Evolutionary conservation across 805 yeast genomes (phyloP), one percentile per base, ranked within the genome.

Genomic region (Cyberlindnera xylosilytica): DNA sequence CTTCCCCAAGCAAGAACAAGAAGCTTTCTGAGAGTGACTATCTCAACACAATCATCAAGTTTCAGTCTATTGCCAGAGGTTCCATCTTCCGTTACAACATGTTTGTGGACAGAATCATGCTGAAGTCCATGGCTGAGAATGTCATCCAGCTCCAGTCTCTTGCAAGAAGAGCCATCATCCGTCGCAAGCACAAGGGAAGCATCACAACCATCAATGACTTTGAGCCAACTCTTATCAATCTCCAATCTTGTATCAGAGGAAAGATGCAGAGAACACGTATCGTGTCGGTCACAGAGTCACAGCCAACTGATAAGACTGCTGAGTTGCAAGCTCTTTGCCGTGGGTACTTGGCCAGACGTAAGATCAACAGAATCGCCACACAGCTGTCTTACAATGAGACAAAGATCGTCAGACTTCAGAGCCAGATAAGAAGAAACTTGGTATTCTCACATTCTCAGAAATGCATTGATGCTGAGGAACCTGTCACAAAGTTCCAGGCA

Each of bases 1-100:
- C 57, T 1, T 51, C 59, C 2, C 59, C 59, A 27, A 41, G 52
- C 2, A 57, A 51, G 40, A 40, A 36, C 20, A 45, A 40, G 33
- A 45, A 38, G 9, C 41, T 56, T 12, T 38, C 51, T 8, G 55
- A 56, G 30, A 43, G 49, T 10, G 56, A 56, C 4, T 56, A 52
- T 38, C 17, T 54, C 32, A 36, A 36, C 16, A 56, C 49, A 8
- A 73, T 83, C 29, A 63, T 72, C 29, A 67, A 64, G 42, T 64
- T 89, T 15, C 96, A 89, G 59, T 77, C 93, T 0, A 63, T 80
- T 19, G 73, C 86, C 15, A 69, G 87, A 50, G 95, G 93, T 16
- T 79, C 86, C 0, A 68, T 78, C 31, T 65, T 76, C 42, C 72
- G 96, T 39, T 85, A 81, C 57, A 64, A 66, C 17, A 67, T 81